These are phyloP conservation scores for Gnaphalium uliginosum DNA, from an alignment of 129 eudicot genomes.

Conservation along the genomic window DNA sequence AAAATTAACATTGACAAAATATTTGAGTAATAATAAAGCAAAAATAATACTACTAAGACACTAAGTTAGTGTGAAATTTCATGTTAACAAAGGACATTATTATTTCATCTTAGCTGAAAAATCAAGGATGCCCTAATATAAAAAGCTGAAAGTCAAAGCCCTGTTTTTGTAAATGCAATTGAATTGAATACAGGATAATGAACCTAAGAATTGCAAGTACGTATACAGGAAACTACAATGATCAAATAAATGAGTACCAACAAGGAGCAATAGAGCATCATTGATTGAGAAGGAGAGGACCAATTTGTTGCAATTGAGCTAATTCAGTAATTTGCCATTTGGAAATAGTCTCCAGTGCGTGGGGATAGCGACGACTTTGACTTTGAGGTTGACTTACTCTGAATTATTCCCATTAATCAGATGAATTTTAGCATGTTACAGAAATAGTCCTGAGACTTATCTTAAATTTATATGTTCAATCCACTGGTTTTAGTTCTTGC, in stretches of 20 bases:
- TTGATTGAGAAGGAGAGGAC: neutral
- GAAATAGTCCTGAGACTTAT: neutral
- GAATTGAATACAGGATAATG: too few relatives aligned
- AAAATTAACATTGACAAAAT: neutral
- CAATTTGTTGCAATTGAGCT: neutral
- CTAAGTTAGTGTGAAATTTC: too few relatives aligned
- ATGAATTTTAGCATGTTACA: neutral
- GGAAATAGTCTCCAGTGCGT: neutral
- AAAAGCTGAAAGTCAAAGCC: neutral
- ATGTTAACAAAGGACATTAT: neutral
- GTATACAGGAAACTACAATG: too few relatives aligned
- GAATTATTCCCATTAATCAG: neutral
- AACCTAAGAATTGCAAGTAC: too few relatives aligned
- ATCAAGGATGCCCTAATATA: neutral
- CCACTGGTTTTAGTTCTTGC: neutral
- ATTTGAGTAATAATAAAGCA: too few relatives aligned
- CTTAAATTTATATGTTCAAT: too few relatives aligned
- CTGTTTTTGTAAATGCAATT: too few relatives aligned
- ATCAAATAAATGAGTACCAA: neutral
- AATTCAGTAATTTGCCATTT: neutral
- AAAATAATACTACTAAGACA: too few relatives aligned
- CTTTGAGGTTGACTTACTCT: neutral
- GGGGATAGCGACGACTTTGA: neutral
- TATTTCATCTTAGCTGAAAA: neutral
- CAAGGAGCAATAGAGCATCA: neutral